Evolutionary conservation across 305 asterid genomes (phyloP), one percentile per base, ranked within the genome.

Genomic region (Solanum hybrid): DNA sequence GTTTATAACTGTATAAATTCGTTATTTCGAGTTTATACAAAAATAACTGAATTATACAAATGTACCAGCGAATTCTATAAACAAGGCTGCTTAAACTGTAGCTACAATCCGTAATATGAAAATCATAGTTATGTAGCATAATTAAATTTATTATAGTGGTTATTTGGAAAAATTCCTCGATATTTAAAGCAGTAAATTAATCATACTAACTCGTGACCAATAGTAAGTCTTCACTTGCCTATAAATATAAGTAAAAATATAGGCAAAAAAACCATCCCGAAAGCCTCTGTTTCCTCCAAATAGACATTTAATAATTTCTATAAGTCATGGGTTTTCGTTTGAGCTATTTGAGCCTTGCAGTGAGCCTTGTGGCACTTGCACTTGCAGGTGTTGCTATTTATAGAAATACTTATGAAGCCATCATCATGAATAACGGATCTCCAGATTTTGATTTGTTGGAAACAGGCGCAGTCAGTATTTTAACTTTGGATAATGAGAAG

Each of bases 341-440:
- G 86, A 77, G 83, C 29, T 73, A 29, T 79, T 80, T 88, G 77
- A 88, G 90, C 51, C 27, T 88, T 29, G 77, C 29, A 6, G 51
- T 88, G 5, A 88, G 90, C 31, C 10, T 88, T 80, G 8, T 88
- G 32, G 90, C 90, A 17, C 83, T 88, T 76, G 73, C 90, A 79
- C 87, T 88, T 14, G 90, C 90, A 11, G 90, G 90, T 31, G 70
- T 32, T 65, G 32, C 90, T 9, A 77, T 88, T 32, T 88, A 88
- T 80, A 79, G 73, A 32, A 76, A 88, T 41, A 88, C 90, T 15
- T 65, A 88, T 20, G 84, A 36, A 0, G 87, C 90, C 90, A 12
- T 77, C 2, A 77, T 22, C 27, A 65, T 88, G 37, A 88, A 45
- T 33, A 27, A 82, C 26, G 75, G 73, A 41, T 7, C 89, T 33